Conservation (phyloP, 768 basidiomycete species). For the Suillus spraguei region DNA sequence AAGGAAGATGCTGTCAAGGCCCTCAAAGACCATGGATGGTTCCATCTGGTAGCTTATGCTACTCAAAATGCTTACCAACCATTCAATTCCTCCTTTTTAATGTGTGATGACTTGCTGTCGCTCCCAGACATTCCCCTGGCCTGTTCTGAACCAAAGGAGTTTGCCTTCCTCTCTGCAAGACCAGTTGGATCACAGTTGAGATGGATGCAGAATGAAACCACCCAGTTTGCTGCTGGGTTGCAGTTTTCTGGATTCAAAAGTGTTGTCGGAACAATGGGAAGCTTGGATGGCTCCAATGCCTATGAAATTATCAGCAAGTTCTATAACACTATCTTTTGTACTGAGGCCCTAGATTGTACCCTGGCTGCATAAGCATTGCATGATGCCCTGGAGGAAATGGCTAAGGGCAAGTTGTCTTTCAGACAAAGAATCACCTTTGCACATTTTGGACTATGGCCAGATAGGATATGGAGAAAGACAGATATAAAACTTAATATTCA, state of each 20-base stretch:
- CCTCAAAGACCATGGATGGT: conserved; percentile 16
- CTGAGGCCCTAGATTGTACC: conserved; percentile 6
- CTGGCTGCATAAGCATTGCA: conserved; percentile 13
- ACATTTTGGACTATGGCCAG: conserved; percentile 10
- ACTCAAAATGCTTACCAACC: conserved; percentile 13
- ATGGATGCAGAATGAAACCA: conserved; percentile 19
- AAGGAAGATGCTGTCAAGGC: neutral
- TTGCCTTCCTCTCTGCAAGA: conserved; percentile 23
- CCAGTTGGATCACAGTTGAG: conserved; percentile 2
- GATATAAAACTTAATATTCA: neutral
- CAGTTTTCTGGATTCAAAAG: conserved; percentile 26
- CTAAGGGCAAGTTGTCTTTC: neutral
- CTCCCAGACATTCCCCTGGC: conserved; percentile 11
- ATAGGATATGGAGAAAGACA: neutral
- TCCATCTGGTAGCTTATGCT: conserved; percentile 26
- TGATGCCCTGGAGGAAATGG: neutral
- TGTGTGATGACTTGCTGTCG: conserved; percentile 9
- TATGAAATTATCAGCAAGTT: neutral
- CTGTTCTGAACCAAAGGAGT: conserved; percentile 7
- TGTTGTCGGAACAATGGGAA: conserved; percentile 28
- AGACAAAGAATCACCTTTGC: conserved; percentile 9
- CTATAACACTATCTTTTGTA: conserved; percentile 5
- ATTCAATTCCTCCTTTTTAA: conserved; percentile 14
- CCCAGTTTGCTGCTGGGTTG: conserved; percentile 28
- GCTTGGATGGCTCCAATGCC: conserved; percentile 7